A percentile compares a stretch with the other conserved stretches of the same genome.
phyloP scores from a whole-genome alignment of 164 flowering plant species.

The Saururus chinensis region DNA sequence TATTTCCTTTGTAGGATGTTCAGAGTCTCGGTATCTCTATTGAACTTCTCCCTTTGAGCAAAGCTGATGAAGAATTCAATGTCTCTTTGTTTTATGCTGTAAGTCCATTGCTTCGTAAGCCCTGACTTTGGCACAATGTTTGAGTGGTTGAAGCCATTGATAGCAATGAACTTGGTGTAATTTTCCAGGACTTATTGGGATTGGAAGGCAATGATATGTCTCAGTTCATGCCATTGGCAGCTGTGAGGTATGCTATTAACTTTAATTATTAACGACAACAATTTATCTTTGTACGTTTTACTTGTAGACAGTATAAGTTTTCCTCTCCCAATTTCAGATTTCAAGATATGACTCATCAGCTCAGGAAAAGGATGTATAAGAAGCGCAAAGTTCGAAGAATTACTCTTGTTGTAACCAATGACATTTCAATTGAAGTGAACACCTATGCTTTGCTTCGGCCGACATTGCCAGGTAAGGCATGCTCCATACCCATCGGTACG shows the following conservation, averaged over 20 bases:
- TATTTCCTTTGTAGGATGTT: slow-evolving; percentile 60
- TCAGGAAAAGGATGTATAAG: slow-evolving; percentile 73
- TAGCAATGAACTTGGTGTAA: neutral
- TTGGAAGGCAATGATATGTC: slow-evolving; percentile 48
- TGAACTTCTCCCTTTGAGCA: slow-evolving; percentile 76
- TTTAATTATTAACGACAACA: neutral
- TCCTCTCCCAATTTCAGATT: slow-evolving; percentile 33
- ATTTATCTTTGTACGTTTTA: neutral
- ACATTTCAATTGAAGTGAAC: slow-evolving; percentile 69
- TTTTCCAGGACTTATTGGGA: slow-evolving; percentile 62
- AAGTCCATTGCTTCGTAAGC: slow-evolving; percentile 14
- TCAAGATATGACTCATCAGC: slow-evolving; percentile 73
- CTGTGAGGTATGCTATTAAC: slow-evolving; percentile 22
- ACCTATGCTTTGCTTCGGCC: slow-evolving; percentile 95
- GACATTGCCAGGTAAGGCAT: slow-evolving; percentile 51
- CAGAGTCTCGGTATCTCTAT: slow-evolving; percentile 91
- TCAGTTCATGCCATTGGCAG: slow-evolving; percentile 51
- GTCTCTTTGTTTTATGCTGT: slow-evolving; percentile 67
- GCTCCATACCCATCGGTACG: neutral
- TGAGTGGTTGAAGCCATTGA: neutral
- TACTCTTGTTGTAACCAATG: slow-evolving; percentile 48
- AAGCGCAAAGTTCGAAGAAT: slow-evolving; percentile 72
- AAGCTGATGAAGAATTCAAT: slow-evolving; percentile 54
- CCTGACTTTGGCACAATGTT: neutral
- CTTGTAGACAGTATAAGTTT: neutral